Evolutionary conservation across 495 filamentous ascomycete species (phyloP).

Genomic region (Saxispiralis lemnorum): DNA sequence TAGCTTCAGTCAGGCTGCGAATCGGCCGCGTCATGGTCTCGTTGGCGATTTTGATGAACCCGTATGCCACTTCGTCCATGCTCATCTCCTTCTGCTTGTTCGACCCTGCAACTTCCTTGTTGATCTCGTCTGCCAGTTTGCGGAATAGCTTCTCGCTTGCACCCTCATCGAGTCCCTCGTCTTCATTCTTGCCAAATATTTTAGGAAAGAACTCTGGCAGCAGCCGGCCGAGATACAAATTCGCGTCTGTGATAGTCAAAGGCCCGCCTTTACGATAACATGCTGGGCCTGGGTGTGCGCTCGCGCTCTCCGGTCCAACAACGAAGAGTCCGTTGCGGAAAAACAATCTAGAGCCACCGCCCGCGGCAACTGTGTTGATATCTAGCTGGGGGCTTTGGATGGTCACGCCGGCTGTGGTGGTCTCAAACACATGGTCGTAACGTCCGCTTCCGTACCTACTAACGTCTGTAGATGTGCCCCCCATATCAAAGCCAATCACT

Average conservation of each 20-base stretch:
- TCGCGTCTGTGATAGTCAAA: conserved; percentile 84
- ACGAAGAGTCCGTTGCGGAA: conserved; percentile 88
- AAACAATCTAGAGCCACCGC: conserved; percentile 76
- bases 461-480: conserved; percentile 86
- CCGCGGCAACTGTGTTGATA: conserved; percentile 94
- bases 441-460: conserved; percentile 75
- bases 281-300: conserved; percentile 82
- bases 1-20: conserved; percentile 77
- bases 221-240: conserved; percentile 72
- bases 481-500: conserved; percentile 96
- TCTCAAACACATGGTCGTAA: conserved; percentile 94
- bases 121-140: conserved; percentile 62
- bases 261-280: conserved; percentile 93
- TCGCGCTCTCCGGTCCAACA: conserved; percentile 87
- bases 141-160: conserved; percentile 61
- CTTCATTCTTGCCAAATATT: conserved; percentile 84
- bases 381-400: conserved; percentile 92
- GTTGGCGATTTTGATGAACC: conserved; percentile 84
- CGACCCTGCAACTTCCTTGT: conserved; percentile 34
- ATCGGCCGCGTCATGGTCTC: conserved; percentile 93
- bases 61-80: conserved; percentile 75
- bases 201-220: conserved; percentile 92
- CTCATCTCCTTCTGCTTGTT: conserved; percentile 53
- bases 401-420: conserved; percentile 85
- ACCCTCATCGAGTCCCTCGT: conserved; percentile 65